Evolutionary conservation across 192 early-diverging fungal species (phyloP), one percentile per base, ranked within the genome.

Genomic region (Entomortierella beljakovae): DNA sequence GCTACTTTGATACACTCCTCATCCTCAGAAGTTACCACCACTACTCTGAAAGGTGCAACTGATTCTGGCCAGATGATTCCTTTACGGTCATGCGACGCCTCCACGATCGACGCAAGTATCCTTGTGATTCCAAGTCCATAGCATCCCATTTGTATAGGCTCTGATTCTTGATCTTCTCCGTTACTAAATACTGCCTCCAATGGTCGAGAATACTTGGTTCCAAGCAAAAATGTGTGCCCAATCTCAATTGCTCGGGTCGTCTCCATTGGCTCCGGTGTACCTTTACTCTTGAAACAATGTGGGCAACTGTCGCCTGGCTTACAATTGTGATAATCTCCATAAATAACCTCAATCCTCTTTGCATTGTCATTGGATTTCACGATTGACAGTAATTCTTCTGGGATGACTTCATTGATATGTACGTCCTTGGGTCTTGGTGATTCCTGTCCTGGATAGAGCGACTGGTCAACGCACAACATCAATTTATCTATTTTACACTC

Each of bases 81-180:
- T 10, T 84, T 72, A 8, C 77, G 70, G 70, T 91, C 90, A 56
- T 90, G 82, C 61, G 84, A 84, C 28, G 87, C 86, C 33, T 83
- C 94, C 20, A 92, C 88, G 10, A 95, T 87, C 8, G 95, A 91
- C n/a, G 94, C 91, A 13, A 96, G 68, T 16, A 96, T 66, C 3
- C 96, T 86, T n/a, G 92, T 90, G 2, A 98, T 81, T 34, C 96
- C 96, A 32, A 98, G 89, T 29, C 95, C 95, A 63, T 90, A 97
- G 83, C 96, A 97, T 33, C 96, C 95, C 95, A 97, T 97, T 64
- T 94, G 87, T 46, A 93, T 87, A 28, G 83, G 87, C 2, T 68
- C 61, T 7, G 80, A 46, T 42, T 82, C 70, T 15, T 60, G 56
- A 32, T 51, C 56, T 2, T 59, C 62, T 13, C 51, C 68, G 2